Conservation (phyloP, 345 rosid species). For the Euphorbia lathyris region DNA sequence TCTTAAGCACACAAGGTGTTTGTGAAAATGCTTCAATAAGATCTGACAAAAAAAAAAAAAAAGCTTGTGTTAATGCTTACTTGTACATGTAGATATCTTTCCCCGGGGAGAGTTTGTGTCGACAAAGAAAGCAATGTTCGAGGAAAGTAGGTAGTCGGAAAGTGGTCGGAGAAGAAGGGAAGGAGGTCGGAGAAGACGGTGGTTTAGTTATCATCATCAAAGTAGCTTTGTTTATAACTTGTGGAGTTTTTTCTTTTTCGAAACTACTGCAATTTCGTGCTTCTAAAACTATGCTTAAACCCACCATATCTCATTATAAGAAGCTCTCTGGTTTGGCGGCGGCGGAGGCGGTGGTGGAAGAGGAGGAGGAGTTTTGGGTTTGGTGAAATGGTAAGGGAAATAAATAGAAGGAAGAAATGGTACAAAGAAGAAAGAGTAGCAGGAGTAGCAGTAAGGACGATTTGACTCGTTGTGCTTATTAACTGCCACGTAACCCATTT, state of each 20-base stretch:
- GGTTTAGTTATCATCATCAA: constrained; percentile 32
- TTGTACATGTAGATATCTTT: constrained; percentile 97
- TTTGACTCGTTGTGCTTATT: constrained; percentile 53
- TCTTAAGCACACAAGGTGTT: too few species aligned
- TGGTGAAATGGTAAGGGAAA: constrained; percentile 13
- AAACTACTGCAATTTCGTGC: constrained; percentile 23
- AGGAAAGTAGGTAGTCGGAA: constrained; percentile 44
- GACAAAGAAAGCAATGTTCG: constrained; percentile 71
- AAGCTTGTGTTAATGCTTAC: constrained; percentile 31
- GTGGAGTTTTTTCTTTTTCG: constrained; percentile 36
- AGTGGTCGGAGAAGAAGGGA: not conserved
- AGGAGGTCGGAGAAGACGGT: constrained; percentile 2
- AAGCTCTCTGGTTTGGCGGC: not conserved
- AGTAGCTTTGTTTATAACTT: constrained; percentile 55
- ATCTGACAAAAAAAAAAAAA: constrained; percentile 8
- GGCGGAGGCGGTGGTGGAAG: not conserved
- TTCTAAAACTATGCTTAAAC: constrained; percentile 74
- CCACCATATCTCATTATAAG: constrained; percentile 55
- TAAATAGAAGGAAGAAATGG: constrained; percentile 7
- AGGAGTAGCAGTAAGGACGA: constrained; percentile 44
- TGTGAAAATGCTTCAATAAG: too few species aligned
- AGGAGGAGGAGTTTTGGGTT: not conserved
- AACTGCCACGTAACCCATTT: constrained; percentile 54
- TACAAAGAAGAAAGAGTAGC: not conserved
- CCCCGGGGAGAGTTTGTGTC: constrained; percentile 54